These are phyloP conservation scores for Epichloe hybrida DNA, from an alignment of 2,329 filamentous ascomycete genomes.

Conservation along the genomic window DNA sequence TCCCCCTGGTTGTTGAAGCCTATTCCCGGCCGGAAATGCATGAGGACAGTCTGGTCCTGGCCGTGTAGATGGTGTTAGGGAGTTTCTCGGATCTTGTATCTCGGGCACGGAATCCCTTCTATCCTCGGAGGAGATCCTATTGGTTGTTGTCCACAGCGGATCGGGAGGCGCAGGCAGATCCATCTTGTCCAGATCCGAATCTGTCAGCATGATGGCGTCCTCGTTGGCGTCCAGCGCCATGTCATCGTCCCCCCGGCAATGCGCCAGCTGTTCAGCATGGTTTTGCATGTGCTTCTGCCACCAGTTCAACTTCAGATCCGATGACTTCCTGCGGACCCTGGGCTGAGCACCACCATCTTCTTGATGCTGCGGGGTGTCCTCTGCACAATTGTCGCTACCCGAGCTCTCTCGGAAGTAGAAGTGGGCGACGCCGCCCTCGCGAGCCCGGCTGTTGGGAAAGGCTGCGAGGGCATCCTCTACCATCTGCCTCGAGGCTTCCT, in stretches of 20 bases:
- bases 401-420: slow-evolving; percentile 55
- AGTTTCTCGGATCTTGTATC: slow-evolving; percentile 10
- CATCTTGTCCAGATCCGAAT: slow-evolving; percentile 30
- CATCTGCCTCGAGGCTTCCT: slow-evolving; percentile 66
- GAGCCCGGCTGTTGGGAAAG: slow-evolving; percentile 58
- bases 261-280: slow-evolving; percentile 53
- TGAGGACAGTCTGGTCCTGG: slow-evolving; percentile 8
- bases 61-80: slow-evolving; percentile 13
- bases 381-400: slow-evolving; percentile 36
- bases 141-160: slow-evolving; percentile 28
- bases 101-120: slow-evolving; percentile 16
- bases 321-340: slow-evolving; percentile 42
- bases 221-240: slow-evolving; percentile 15
- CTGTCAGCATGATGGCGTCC: slow-evolving; percentile 19
- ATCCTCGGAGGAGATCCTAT: slow-evolving; percentile 16
- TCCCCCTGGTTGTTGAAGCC: not conserved
- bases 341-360: slow-evolving; percentile 12
- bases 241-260: slow-evolving; percentile 23
- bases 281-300: slow-evolving; percentile 71
- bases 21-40: slow-evolving; percentile 3
- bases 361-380: slow-evolving; percentile 22
- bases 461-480: slow-evolving; percentile 64
- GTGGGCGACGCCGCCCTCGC: slow-evolving; percentile 57
- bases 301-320: slow-evolving; percentile 52
- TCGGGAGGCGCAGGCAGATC: slow-evolving; percentile 26